Percentiles rank a stretch among this genome's conserved stretches.
Evolutionary conservation across 768 basidiomycete species (phyloP).

Genomic region (Boletus barrowsii): DNA sequence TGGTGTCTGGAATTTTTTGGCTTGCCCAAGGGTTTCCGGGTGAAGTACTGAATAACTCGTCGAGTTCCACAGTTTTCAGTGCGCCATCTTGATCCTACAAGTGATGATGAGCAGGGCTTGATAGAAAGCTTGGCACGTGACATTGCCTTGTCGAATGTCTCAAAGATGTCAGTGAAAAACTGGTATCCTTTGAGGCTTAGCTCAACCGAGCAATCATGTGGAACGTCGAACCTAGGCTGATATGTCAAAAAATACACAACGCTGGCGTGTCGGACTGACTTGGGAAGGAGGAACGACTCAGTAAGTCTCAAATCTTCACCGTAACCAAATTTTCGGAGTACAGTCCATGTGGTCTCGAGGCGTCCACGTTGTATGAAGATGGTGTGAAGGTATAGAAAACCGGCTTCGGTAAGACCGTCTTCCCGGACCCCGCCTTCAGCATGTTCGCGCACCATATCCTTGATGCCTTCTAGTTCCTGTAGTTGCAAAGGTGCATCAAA

Average conservation of each 20-base stretch:
- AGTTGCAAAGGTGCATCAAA: constrained; percentile 90
- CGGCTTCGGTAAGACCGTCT: constrained; percentile 84
- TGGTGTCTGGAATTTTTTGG: constrained; percentile 90
- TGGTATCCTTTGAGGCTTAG: constrained; percentile 91
- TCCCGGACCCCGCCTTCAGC: constrained; percentile 72
- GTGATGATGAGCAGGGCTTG: constrained; percentile 1
- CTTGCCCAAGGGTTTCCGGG: constrained; percentile 95
- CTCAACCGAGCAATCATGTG: constrained; percentile 92
- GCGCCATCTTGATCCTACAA: constrained; percentile 92
- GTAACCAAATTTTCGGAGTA: constrained; percentile 92
- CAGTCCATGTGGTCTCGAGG: constrained; percentile 97
- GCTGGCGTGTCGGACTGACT: constrained; percentile 49
- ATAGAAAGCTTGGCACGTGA: not conserved
- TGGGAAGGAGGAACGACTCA: constrained; percentile 84
- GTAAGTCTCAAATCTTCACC: constrained; percentile 89
- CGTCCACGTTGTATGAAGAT: constrained; percentile 95
- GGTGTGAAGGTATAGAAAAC: constrained; percentile 93
- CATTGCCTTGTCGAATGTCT: constrained; percentile 85
- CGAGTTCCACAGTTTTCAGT: constrained; percentile 75
- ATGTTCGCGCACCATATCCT: constrained; percentile 82
- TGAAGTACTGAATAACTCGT: constrained; percentile 88
- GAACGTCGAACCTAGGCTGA: constrained; percentile 78
- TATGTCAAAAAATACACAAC: constrained; percentile 11
- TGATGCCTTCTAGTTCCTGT: constrained; percentile 96
- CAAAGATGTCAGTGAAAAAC: constrained; percentile 96